phyloP scores from a whole-genome alignment of 2,329 filamentous ascomycete genomes.

The Colletotrichum tropicale region DNA sequence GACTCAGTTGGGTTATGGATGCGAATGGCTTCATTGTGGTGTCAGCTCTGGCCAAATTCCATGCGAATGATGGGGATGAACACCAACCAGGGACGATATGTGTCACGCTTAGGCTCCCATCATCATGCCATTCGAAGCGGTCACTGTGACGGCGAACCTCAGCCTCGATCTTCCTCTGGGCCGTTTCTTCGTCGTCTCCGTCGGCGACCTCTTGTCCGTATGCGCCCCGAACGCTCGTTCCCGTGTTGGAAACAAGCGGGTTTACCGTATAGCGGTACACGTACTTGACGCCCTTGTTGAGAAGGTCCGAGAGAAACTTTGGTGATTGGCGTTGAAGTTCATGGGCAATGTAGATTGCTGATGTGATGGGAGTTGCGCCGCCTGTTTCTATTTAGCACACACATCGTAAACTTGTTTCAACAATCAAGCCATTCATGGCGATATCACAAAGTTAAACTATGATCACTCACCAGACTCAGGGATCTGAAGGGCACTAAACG shows the following conservation, averaged over 20 bases:
- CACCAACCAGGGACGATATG: slow-evolving; percentile 32
- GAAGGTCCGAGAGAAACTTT: slow-evolving; percentile 30
- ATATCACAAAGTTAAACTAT: not conserved
- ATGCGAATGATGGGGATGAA: not conserved
- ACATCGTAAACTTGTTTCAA: not conserved
- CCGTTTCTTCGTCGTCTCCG: slow-evolving; percentile 26
- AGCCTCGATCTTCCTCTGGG: slow-evolving; percentile 30
- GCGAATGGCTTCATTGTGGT: slow-evolving; percentile 25
- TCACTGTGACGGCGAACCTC: slow-evolving; percentile 37
- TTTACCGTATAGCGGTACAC: slow-evolving; percentile 31
- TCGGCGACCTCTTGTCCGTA: slow-evolving; percentile 32
- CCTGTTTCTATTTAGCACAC: slow-evolving; percentile 20
- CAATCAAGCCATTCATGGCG: too few relatives aligned
- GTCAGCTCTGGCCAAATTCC: not conserved
- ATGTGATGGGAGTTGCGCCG: slow-evolving; percentile 38
- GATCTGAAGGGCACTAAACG: slow-evolving; percentile 29
- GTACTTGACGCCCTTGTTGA: slow-evolving; percentile 33
- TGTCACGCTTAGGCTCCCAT: slow-evolving; percentile 36
- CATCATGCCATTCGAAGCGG: slow-evolving; percentile 35
- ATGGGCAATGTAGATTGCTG: slow-evolving; percentile 30
- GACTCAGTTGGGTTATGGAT: slow-evolving; percentile 29
- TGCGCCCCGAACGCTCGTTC: slow-evolving; percentile 33
- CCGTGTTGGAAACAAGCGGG: slow-evolving; percentile 32
- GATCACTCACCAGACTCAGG: slow-evolving; percentile 30
- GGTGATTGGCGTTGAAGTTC: slow-evolving; percentile 29